phyloP scores from a whole-genome alignment of 139 green algal species.

The Trebouxia sp. region DNA sequence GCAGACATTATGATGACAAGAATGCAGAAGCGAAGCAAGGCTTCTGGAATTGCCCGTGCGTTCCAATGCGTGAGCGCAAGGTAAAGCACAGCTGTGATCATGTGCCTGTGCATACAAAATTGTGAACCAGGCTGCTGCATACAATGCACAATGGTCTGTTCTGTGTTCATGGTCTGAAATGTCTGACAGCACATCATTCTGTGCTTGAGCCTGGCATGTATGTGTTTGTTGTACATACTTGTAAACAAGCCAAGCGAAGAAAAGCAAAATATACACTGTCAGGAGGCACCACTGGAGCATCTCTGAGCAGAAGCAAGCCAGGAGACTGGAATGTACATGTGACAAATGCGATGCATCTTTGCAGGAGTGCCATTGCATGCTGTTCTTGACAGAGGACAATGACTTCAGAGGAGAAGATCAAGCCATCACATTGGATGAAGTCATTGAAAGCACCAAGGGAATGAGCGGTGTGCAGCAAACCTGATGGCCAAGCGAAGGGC shows the following conservation, averaged over 20 bases:
- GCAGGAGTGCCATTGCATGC: constrained; percentile 99
- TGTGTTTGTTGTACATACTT: constrained; percentile 6
- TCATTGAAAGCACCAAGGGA: constrained; percentile 49
- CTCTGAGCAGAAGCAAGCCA: no score
- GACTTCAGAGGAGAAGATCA: constrained; percentile 93
- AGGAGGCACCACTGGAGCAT: no score
- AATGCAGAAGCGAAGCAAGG: constrained; percentile 87
- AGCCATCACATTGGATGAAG: constrained; percentile 59
- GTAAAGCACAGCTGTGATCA: constrained; percentile 33
- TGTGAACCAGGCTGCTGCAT: no score
- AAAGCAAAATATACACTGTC: no score
- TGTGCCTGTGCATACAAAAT: no score
- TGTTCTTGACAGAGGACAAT: constrained; percentile 98
- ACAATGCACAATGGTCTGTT: no score
- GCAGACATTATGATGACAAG: constrained; percentile 99
- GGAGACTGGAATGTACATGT: no score
- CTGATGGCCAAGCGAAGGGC: not conserved
- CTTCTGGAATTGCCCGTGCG: constrained; percentile 99
- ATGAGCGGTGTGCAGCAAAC: constrained; percentile 43
- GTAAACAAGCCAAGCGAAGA: no score
- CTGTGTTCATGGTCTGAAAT: no score
- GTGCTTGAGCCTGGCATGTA: not conserved
- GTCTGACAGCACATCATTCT: no score
- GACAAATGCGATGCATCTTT: not conserved
- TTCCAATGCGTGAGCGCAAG: constrained; percentile 97